These are phyloP conservation scores for Colletotrichum higginsianum DNA, from an alignment of 2,329 filamentous ascomycete species.

Conservation along the genomic window DNA sequence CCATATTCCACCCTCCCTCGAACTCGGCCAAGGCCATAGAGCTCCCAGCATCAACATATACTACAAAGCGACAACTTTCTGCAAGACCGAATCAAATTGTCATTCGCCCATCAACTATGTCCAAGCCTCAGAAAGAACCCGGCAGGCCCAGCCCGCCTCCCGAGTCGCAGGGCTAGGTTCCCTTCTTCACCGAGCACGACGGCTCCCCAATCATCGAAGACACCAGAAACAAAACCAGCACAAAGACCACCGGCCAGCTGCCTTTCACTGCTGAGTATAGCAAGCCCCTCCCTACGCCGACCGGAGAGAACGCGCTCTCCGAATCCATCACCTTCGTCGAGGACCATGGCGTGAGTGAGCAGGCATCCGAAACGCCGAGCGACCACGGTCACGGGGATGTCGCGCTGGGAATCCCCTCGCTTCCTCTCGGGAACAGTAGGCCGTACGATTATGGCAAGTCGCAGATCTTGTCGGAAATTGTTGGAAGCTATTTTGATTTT, in stretches of 20 bases:
- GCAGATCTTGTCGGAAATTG: neutral
- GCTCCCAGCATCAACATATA: neutral
- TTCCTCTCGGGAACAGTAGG: no score
- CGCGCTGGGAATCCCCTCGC: neutral
- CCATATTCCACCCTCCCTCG: neutral
- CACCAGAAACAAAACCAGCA: neutral
- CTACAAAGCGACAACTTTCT: neutral
- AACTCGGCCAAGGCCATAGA: neutral
- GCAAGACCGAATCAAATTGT: no score
- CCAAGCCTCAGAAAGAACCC: neutral
- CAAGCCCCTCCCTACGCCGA: slow-evolving; percentile 1
- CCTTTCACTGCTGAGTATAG: neutral
- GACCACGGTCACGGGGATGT: neutral
- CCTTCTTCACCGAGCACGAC: slow-evolving; percentile 37
- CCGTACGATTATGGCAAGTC: neutral
- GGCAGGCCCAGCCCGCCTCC: neutral
- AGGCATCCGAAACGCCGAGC: neutral
- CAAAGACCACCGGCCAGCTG: neutral
- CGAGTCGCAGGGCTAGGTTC: slow-evolving; percentile 24
- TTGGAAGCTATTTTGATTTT: neutral
- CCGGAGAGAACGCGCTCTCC: neutral
- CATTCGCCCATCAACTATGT: neutral
- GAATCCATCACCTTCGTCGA: neutral
- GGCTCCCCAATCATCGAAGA: slow-evolving; percentile 22
- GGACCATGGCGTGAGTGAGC: neutral